These are phyloP conservation scores for Candida piceae DNA, from an alignment of 805 yeast genomes.

Conservation along the genomic window DNA sequence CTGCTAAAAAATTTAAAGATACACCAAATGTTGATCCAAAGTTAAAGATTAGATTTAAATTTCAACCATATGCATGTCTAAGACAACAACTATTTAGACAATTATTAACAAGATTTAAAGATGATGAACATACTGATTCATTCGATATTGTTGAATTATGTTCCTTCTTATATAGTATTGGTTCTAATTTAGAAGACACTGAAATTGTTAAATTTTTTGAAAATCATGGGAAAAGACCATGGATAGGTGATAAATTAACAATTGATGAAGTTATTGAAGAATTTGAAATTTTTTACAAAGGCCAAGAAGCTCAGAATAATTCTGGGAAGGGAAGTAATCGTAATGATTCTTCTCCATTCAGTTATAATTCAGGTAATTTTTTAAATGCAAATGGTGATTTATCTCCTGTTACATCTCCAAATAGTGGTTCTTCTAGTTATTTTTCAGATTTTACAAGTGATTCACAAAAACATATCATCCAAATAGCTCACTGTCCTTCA, in stretches of 20 bases:
- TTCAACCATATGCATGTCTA: constrained; percentile 58
- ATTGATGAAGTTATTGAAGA: constrained; percentile 41
- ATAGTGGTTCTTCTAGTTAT: too few relatives aligned
- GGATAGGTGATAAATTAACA: constrained; percentile 50
- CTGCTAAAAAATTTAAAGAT: constrained; percentile 29
- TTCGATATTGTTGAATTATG: constrained; percentile 58
- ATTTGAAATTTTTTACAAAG: constrained; percentile 38
- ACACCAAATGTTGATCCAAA: constrained; percentile 43
- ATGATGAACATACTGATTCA: constrained; percentile 36
- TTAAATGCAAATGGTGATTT: background rate
- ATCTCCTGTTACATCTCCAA: background rate
- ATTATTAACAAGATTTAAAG: constrained; percentile 45
- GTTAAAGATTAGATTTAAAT: constrained; percentile 56
- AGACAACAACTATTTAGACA: constrained; percentile 67
- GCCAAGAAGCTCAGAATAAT: constrained; percentile 3
- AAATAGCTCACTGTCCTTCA: constrained; percentile 71
- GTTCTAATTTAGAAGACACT: constrained; percentile 49
- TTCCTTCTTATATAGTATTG: constrained; percentile 60
- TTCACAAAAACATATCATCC: constrained; percentile 38
- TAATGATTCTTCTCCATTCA: background rate
- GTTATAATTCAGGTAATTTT: background rate
- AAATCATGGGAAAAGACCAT: constrained; percentile 37
- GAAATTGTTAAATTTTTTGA: constrained; percentile 52
- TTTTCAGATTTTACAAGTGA: too few relatives aligned
- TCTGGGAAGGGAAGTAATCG: background rate